Evolutionary conservation across 768 basidiomycete genomes (phyloP), one percentile per base, ranked within the genome.

Genomic region (Peribolospora kevripleyi): DNA sequence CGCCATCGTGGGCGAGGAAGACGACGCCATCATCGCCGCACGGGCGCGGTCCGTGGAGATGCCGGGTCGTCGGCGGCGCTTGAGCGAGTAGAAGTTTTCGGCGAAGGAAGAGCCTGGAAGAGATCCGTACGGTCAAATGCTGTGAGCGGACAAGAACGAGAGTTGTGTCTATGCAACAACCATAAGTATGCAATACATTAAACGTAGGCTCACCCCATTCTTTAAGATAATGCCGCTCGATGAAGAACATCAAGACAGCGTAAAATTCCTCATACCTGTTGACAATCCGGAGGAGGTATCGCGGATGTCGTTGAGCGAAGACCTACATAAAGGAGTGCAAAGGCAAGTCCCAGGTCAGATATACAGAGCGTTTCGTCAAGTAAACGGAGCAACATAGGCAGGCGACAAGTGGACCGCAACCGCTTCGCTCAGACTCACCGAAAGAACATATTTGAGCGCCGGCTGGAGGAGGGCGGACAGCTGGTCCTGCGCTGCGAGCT

Each of bases 221-320:
- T 58, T 75, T 76, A 55, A 98, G 78, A 68, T 93, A 90, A 69
- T 91, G 79, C 11, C 79, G 73, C 69, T 98, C 93, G 13, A 97
- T 80, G 55, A 87, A 73, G 54, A 90, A 69, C 80, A 97, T 84
- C 58, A 91, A 72, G 10, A 75, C 60, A 1, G 88, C 84, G 62
- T 93, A 97, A 67, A 93, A 85, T 66, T 95, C 90, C 66, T 98
- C 93, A 71, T 98, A 93, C 41, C 78, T 72, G 67, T 97, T 95
- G 11, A 93, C 84, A 53, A 97, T 73, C 13, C 80, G 79, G 47
- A 98, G 69, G 40, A 97, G 75, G 67, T 95, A 90, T 54, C 93
- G 76, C 5, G 93, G 93, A 65, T 95, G 82, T 55, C 80, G 74
- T 71, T 95, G 88, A 3, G 93, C 87, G 62, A 97, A 84, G 56